A percentile compares a stretch with the other conserved stretches of the same genome.
Conservation (phyloP, 2,329 filamentous ascomycete species). For the Neonectria hederae region DNA sequence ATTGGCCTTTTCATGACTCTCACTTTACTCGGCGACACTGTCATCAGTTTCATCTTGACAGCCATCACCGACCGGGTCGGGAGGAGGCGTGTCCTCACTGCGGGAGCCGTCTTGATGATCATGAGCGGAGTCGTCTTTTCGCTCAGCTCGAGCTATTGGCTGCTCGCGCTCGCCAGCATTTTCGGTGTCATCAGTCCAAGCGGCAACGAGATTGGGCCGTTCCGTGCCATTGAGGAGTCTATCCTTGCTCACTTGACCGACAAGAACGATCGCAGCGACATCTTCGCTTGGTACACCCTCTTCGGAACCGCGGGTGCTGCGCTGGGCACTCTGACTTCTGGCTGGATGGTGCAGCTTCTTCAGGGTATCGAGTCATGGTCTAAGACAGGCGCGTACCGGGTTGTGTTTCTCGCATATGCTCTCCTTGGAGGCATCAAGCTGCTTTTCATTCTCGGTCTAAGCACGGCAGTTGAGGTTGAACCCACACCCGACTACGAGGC, state of each 20-base stretch:
- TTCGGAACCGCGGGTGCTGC: conserved; percentile 68
- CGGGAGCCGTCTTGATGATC: conserved; percentile 65
- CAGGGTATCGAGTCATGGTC: conserved; percentile 48
- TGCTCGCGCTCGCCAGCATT: conserved; percentile 63
- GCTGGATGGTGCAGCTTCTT: conserved; percentile 66
- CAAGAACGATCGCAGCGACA: conserved; percentile 57
- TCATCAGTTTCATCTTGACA: conserved; percentile 67
- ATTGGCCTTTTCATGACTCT: conserved; percentile 74
- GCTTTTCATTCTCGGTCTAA: conserved; percentile 60
- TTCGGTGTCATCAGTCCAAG: conserved; percentile 72
- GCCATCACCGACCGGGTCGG: conserved; percentile 67
- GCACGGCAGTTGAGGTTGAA: conserved; percentile 54
- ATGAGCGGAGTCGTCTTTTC: conserved; percentile 66
- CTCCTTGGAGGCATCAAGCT: conserved; percentile 66
- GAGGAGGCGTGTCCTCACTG: conserved; percentile 60
- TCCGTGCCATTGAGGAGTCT: conserved; percentile 70
- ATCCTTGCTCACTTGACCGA: conserved; percentile 65
- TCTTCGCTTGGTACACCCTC: conserved; percentile 71
- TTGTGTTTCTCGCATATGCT: conserved; percentile 57
- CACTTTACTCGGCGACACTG: conserved; percentile 67
- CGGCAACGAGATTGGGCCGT: conserved; percentile 72
- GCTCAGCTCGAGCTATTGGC: conserved; percentile 63
- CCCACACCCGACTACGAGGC: conserved; percentile 4
- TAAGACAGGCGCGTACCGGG: conserved; percentile 58
- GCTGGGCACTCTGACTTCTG: conserved; percentile 66